Base-by-base conservation (phyloP, 345 rosid species). In the Salix exigua region DNA sequence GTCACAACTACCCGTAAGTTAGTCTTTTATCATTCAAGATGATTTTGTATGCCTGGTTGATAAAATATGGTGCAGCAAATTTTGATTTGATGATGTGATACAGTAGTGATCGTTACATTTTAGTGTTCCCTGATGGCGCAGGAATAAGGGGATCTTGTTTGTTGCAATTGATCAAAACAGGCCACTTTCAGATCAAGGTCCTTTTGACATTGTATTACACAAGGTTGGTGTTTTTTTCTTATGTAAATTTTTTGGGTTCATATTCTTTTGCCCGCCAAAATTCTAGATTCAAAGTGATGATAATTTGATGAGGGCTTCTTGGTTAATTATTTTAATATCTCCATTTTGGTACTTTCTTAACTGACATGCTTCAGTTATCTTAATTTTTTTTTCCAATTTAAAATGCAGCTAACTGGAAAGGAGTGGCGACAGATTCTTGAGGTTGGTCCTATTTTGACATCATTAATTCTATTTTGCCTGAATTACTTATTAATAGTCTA, bases 401-500 rank as follows among this genome's bases (percentile, higher is more conserved):
- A 28, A 53, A 66, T 80, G 85, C 87, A 91, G 96, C 78, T 87
- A 33, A 83, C 85, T 0, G 96, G 96, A 71, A 89, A 84, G 77
- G 93, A 89, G 66, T 91, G 96, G 96, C 83, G 85, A 53, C 93
- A 85, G 82, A 87, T 91, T 89, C 93, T 91, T 10, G 96, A 91
- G 96, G 96, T 91, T 79, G 69, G 86, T 83, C 70, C 60, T 42
- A 73, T 31, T 75, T 21, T 71, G 30, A 30, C 50, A 42, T 63
- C 16, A 42, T 68, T 28, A 26, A 75, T 58, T 72, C 2, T 70
- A 18, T 66, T 63, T 77, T 70, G 18, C 38, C 38, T 71, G 12
- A 51, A 4, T 11, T 23, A 26, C 21, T 55, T 73, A 17, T 28
- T 38, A 58, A 81, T 44, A 26, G 40, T 46, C 8, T 66, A 63